Evolutionary conservation across 2,329 filamentous ascomycete species (phyloP).

Genomic region (Fusarium mangiferae): DNA sequence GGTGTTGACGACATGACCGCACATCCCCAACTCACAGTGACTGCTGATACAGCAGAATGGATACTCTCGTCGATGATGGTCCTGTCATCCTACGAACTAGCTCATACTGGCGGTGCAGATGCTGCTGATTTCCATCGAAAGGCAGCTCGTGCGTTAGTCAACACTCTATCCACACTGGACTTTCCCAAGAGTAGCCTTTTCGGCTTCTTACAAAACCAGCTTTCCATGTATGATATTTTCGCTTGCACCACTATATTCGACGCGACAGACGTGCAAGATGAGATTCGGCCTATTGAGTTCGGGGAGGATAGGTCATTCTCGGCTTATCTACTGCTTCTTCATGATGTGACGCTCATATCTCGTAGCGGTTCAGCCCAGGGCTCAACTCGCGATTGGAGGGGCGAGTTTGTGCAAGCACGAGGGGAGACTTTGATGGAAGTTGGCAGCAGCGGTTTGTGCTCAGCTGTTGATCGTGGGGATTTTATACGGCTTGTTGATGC

Average conservation of each 20-base stretch:
- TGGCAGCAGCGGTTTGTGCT: fast-evolving
- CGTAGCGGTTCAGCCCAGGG: fast-evolving
- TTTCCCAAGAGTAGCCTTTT: background rate
- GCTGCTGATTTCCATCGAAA: fast-evolving
- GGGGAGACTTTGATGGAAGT: background rate
- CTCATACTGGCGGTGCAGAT: background rate
- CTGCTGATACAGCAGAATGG: background rate
- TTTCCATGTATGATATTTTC: fast-evolving
- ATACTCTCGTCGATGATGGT: background rate
- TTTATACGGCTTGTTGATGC: background rate
- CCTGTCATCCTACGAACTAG: background rate
- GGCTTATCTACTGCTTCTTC: fast-evolving
- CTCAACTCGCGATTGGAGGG: background rate
- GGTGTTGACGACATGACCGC: background rate
- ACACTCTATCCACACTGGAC: fast-evolving
- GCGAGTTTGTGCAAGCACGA: fast-evolving
- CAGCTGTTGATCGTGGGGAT: fast-evolving
- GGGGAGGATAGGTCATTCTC: background rate
- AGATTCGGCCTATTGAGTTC: background rate
- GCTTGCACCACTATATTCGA: background rate
- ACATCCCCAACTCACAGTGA: fast-evolving
- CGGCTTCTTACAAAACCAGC: background rate
- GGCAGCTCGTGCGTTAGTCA: background rate
- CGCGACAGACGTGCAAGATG: background rate
- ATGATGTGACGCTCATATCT: background rate